Evolutionary conservation across 257 asterid species (phyloP), one percentile per base, ranked within the genome.

Genomic region (Ophiorrhiza pumila): DNA sequence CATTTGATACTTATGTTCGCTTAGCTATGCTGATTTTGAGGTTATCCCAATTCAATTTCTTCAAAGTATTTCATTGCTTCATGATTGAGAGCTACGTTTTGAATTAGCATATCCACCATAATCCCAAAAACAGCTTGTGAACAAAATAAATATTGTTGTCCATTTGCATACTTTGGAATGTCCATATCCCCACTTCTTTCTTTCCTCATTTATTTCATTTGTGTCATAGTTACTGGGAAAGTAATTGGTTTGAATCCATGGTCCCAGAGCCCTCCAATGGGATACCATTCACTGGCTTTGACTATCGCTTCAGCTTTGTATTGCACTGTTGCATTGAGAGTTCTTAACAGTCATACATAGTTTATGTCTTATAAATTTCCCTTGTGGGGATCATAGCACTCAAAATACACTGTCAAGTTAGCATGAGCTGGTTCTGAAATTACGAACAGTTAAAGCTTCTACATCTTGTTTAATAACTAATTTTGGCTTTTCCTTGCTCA

Each of bases 21-120:
- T 27, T 15, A 41, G 9, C 60, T 43, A 31, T 60, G 23, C 29
- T 69, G 37, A 61, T 64, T 63, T 7, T 41, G 53, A 23, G 23
- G 23, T 50, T 17, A 47, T 63, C 77, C 20, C 31, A 42, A 15
- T 15, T 74, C 57, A 25, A 32, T 74, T 55, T 56, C 9, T 56
- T 14, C 25, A 71, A 35, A 37, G 39, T 34, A 57, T 22, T 55
- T 32, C 3, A 4, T 68, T 22, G 41, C 15, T 46, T 25, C 52
- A 37, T 45, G 49, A 52, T 43, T 22, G 14, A 12, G 22, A 71
- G 57, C 75, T 71, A 57, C 31, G 47, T 6, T 72, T n/a, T 31
- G n/a, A 45, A 20, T 45, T 72, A 59, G 32, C 18, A n/a, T 27
- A n/a, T 32, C 10, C 42, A 49, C 60, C 61, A 17, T 10, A 39